Base-by-base conservation (phyloP, 148 eudicot species). In the Euryodendron excelsum region DNA sequence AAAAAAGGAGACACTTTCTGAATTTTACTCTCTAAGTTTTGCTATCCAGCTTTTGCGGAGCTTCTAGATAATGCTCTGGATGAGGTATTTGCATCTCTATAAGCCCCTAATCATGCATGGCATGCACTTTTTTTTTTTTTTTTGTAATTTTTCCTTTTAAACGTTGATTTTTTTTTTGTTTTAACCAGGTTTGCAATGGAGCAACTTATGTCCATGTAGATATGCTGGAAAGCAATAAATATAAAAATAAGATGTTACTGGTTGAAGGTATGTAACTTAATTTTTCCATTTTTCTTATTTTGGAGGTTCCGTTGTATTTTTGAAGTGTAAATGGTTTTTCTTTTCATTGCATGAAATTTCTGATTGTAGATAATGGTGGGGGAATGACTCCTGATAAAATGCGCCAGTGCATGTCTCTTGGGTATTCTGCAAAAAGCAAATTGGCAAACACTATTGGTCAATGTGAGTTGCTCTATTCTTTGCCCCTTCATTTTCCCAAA, bases 331-430 rank as follows among this genome's bases (percentile, higher is more conserved):
- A 15, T 59, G 77, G 33, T 25, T 60, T 39, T 23, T 74, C 20
- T 3, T 23, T 59, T 74, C 41, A 61, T 25, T 37, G 66, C 77
- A 10, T 52, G 66, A 31, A 48, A 31, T 18, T 23, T 67, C 47
- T 79, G 17, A 64, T n/a, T 78, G 64, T 78, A 92, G 97, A 93
- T 82, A 82, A 93, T 78, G 94, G 97, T 34, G 97, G 97, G 72
- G 97, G 97, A 71, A 93, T 93, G 97, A 80, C 78, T 64, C 93
- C 92, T 3, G 88, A 89, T 30, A 87, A 84, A 79, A 81, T 93
- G 88, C 84, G 97, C 14, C 85, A 87, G 23, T 93, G 97, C 82
- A 91, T 93, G 94, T 93, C 94, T 27, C 90, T 91, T 70, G 97
- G 97, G 27, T 93, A 91, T 82, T 93, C 97, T 53, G 82, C 74